Percentiles rank a stretch among this genome's conserved stretches.
Evolutionary conservation across 441 rosid genomes (phyloP).

Genomic region (Adansonia grandidieri): DNA sequence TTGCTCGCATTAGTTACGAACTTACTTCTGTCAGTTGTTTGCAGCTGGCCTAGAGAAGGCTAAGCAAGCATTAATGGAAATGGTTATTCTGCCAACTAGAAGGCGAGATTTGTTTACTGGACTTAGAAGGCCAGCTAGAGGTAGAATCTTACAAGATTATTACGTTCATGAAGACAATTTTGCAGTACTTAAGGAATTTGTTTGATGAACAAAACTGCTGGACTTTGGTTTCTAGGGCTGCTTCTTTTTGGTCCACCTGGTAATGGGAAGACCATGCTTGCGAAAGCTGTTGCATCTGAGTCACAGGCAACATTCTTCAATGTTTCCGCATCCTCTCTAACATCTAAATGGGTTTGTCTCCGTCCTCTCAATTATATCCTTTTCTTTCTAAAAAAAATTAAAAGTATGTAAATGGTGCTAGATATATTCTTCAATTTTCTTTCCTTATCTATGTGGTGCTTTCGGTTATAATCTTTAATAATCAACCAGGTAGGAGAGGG

Average conservation of each 20-base stretch:
- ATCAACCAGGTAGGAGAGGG: slow-evolving; percentile 85
- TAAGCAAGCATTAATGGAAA: slow-evolving; percentile 88
- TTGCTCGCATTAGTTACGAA: slow-evolving; percentile 21
- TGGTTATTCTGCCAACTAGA: slow-evolving; percentile 91
- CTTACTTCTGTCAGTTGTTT: slow-evolving; percentile 32
- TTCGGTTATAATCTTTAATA: slow-evolving; percentile 27
- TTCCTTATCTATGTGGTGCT: neutral
- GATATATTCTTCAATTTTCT: slow-evolving; percentile 9
- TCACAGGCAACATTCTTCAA: slow-evolving; percentile 94
- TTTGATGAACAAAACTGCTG: slow-evolving; percentile 10
- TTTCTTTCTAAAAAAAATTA: neutral
- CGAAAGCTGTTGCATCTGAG: slow-evolving; percentile 96
- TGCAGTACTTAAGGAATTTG: neutral
- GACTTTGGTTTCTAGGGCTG: slow-evolving; percentile 53
- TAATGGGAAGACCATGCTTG: slow-evolving; percentile 98
- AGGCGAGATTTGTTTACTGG: slow-evolving; percentile 94
- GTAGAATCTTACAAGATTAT: slow-evolving; percentile 41
- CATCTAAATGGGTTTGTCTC: slow-evolving; percentile 87
- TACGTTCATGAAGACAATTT: slow-evolving; percentile 9
- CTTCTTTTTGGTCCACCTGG: slow-evolving; percentile 99
- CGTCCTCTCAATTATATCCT: slow-evolving; percentile 15
- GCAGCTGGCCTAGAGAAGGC: slow-evolving; percentile 97
- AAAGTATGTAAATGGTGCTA: neutral
- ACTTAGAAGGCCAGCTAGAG: slow-evolving; percentile 91
- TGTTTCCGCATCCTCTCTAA: slow-evolving; percentile 90